Evolutionary conservation across 2,329 filamentous ascomycete genomes (phyloP).

Genomic region (Tympanopsis confertula): DNA sequence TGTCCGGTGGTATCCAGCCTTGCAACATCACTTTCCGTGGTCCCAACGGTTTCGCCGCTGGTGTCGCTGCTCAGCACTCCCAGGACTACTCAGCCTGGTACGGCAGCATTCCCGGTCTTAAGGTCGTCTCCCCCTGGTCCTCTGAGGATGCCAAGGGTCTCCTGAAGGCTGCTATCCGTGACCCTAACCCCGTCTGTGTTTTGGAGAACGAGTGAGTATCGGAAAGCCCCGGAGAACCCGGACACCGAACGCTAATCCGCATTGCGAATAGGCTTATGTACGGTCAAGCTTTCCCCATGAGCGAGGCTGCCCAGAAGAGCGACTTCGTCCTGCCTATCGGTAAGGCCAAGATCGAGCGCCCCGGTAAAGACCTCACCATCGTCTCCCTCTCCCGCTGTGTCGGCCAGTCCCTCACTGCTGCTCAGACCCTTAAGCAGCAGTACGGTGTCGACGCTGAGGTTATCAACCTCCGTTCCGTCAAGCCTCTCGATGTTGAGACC

Average conservation of each 20-base stretch:
- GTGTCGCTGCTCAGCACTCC: constrained; percentile 94
- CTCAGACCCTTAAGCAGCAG: constrained; percentile 86
- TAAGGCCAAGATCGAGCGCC: constrained; percentile 97
- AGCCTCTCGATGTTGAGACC: constrained; percentile 87
- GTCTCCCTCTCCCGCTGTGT: constrained; percentile 92
- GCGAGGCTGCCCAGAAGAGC: constrained; percentile 84
- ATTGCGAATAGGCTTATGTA: constrained; percentile 60
- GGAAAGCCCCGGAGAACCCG: too few species aligned
- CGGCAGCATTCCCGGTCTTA: constrained; percentile 91
- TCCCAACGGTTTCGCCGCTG: constrained; percentile 92
- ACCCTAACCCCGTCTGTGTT: constrained; percentile 91
- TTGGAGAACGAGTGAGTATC: constrained; percentile 59
- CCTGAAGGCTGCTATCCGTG: constrained; percentile 91
- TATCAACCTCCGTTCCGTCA: constrained; percentile 94
- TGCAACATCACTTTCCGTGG: constrained; percentile 99
- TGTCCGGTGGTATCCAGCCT: constrained; percentile 98
- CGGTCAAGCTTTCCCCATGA: constrained; percentile 92
- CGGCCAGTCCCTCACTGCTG: constrained; percentile 77
- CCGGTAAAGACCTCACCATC: constrained; percentile 90
- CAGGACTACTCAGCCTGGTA: constrained; percentile 99
- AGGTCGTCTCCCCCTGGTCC: constrained; percentile 93
- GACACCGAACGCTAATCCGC: too few species aligned
- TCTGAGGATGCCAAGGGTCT: constrained; percentile 97
- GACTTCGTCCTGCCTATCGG: constrained; percentile 96
- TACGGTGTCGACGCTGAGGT: constrained; percentile 94